Conservation (phyloP, 768 basidiomycete species). For the Amanita rubescens region DNA sequence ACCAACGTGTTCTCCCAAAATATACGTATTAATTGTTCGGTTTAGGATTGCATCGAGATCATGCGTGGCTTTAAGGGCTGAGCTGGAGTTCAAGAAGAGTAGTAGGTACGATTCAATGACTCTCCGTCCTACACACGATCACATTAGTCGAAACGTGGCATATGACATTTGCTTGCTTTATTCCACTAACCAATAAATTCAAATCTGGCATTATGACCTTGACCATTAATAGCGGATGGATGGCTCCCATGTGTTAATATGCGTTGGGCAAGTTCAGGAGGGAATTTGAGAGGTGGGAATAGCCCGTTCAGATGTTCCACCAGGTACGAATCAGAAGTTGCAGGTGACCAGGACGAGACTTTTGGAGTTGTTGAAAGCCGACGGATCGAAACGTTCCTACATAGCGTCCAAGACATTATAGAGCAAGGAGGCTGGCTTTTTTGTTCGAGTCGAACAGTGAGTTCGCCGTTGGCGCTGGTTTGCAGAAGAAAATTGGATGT, state of each 20-base stretch:
- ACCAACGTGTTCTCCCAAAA: conserved; percentile 69
- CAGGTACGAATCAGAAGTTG: conserved; percentile 17
- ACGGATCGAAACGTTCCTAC: conserved; percentile 19
- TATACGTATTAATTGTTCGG: conserved; percentile 58
- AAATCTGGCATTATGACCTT: conserved; percentile 71
- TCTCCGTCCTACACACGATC: conserved; percentile 50
- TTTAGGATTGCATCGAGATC: conserved; percentile 53
- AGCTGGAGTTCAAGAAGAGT: conserved; percentile 57
- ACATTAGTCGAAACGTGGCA: not conserved
- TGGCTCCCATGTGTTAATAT: conserved; percentile 78
- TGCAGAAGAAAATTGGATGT: not conserved
- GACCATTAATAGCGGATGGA: conserved; percentile 54
- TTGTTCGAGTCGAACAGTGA: not conserved
- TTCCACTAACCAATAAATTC: conserved; percentile 60
- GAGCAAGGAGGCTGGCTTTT: not conserved
- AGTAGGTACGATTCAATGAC: conserved; percentile 70
- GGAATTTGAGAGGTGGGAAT: conserved; percentile 63
- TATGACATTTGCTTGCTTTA: not conserved
- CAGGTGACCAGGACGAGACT: conserved; percentile 12
- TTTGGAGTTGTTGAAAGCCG: conserved; percentile 7
- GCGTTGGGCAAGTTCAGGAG: conserved; percentile 61
- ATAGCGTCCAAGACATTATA: conserved; percentile 23
- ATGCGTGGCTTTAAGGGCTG: conserved; percentile 36
- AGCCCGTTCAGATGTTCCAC: conserved; percentile 53
- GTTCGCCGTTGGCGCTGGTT: not conserved